A percentile compares a stretch with the other conserved stretches of the same genome.
phyloP scores from a whole-genome alignment of 1,139 yeast genomes.

The Saccharomyces hybrid region DNA sequence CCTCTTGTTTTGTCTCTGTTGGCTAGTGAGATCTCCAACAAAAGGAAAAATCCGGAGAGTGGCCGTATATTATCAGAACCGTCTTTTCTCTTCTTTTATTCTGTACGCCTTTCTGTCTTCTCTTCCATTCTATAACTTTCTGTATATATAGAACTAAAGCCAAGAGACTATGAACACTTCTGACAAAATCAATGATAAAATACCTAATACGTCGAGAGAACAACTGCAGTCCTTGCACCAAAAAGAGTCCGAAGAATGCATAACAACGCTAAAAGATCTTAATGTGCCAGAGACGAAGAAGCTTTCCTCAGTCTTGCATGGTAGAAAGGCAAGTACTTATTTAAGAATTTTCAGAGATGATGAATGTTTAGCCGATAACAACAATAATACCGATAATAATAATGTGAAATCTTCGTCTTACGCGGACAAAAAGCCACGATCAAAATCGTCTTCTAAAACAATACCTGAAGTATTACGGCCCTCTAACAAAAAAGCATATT shows the following conservation, averaged over 20 bases:
- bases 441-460: background rate
- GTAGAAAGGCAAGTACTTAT: slow-evolving; percentile 32
- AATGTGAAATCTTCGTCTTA: background rate
- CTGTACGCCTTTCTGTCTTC: background rate
- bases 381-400: background rate
- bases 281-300: slow-evolving; percentile 20
- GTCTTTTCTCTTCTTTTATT: background rate
- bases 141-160: background rate
- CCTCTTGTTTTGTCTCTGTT: background rate
- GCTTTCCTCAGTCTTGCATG: slow-evolving; percentile 21
- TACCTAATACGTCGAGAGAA: background rate
- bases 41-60: background rate
- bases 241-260: background rate
- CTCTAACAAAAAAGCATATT: background rate
- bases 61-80: background rate
- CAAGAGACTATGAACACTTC: background rate
- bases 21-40: background rate
- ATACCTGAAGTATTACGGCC: background rate
- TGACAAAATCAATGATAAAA: background rate
- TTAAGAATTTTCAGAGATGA: slow-evolving; percentile 30
- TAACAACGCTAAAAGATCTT: slow-evolving; percentile 16
- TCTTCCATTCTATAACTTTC: background rate
- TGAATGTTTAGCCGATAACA: slow-evolving; percentile 10
- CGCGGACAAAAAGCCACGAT: background rate
- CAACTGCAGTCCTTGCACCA: background rate